These are phyloP conservation scores for Luvunga scandens DNA, from an alignment of 345 rosid species.

Conservation along the genomic window DNA sequence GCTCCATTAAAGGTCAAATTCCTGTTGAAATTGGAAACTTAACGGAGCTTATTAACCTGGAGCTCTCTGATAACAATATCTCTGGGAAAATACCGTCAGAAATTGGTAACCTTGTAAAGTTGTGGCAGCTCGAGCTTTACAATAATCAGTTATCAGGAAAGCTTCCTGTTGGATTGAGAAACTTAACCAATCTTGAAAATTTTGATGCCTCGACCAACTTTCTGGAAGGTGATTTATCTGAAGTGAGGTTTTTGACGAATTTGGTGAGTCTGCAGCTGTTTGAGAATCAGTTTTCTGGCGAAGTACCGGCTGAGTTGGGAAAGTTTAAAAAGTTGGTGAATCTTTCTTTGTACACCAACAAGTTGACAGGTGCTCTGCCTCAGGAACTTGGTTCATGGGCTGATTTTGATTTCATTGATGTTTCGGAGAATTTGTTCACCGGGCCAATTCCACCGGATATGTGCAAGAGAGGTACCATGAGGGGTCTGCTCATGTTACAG, in stretches of 20 bases:
- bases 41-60: constrained; percentile 50
- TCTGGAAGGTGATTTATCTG: constrained; percentile 66
- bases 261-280: constrained; percentile 62
- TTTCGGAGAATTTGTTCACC: constrained; percentile 65
- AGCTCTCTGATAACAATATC: constrained; percentile 47
- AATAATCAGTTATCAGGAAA: constrained; percentile 56
- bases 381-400: constrained; percentile 68
- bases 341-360: constrained; percentile 67
- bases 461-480: constrained; percentile 84
- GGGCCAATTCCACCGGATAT: constrained; percentile 85
- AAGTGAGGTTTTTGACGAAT: constrained; percentile 48
- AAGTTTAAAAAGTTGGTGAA: constrained; percentile 56
- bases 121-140: constrained; percentile 72
- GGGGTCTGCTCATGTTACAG: constrained; percentile 55
- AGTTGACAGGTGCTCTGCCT: constrained; percentile 70
- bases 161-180: constrained; percentile 65
- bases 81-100: constrained; percentile 59
- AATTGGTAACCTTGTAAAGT: constrained; percentile 56
- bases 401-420: constrained; percentile 69
- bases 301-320: constrained; percentile 72
- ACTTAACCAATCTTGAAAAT: constrained; percentile 50
- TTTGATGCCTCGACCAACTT: constrained; percentile 61
- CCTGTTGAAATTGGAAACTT: constrained; percentile 63
- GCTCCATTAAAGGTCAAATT: constrained; percentile 57
- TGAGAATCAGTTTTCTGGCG: constrained; percentile 56